These are phyloP conservation scores for Auriculariales sp. DNA, from an alignment of 768 basidiomycete species.

Conservation along the genomic window DNA sequence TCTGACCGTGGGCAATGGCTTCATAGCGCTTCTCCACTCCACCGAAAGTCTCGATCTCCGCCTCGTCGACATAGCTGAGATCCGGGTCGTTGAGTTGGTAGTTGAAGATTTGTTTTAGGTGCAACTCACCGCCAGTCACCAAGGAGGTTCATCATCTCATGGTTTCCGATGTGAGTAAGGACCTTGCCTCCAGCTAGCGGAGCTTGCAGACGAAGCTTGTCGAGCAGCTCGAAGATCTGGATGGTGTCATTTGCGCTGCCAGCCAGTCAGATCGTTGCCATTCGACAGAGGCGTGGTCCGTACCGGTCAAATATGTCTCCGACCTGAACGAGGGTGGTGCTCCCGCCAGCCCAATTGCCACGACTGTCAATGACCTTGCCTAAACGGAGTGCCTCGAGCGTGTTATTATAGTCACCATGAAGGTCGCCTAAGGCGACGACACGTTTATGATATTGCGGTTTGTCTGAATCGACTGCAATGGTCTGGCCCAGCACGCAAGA, in stretches of 20 bases:
- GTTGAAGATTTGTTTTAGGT: neutral
- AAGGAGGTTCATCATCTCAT: slow-evolving; percentile 9
- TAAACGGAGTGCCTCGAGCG: slow-evolving; percentile 21
- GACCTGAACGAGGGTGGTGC: slow-evolving; percentile 26
- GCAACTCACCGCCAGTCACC: slow-evolving; percentile 22
- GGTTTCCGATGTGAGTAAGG: slow-evolving; percentile 16
- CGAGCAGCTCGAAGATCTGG: slow-evolving; percentile 23
- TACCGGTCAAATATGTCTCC: slow-evolving; percentile 23
- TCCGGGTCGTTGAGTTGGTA: neutral
- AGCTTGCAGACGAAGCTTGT: slow-evolving; percentile 21
- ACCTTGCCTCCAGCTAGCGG: slow-evolving; percentile 19
- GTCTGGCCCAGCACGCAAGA: no score
- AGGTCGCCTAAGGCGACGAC: slow-evolving; percentile 26
- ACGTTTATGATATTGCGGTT: no score
- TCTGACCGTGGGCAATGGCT: slow-evolving; percentile 17
- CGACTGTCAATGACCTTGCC: slow-evolving; percentile 18
- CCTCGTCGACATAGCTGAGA: slow-evolving; percentile 19
- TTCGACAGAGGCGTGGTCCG: neutral
- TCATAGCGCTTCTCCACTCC: slow-evolving; percentile 17
- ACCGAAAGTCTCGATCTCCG: slow-evolving; percentile 22
- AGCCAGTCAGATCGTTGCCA: neutral
- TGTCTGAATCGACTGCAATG: no score
- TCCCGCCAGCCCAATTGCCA: slow-evolving; percentile 20
- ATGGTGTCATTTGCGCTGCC: slow-evolving; percentile 21
- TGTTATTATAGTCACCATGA: slow-evolving; percentile 24